Conservation (phyloP, 768 basidiomycete species). For the Naganishia friedmannii region DNA sequence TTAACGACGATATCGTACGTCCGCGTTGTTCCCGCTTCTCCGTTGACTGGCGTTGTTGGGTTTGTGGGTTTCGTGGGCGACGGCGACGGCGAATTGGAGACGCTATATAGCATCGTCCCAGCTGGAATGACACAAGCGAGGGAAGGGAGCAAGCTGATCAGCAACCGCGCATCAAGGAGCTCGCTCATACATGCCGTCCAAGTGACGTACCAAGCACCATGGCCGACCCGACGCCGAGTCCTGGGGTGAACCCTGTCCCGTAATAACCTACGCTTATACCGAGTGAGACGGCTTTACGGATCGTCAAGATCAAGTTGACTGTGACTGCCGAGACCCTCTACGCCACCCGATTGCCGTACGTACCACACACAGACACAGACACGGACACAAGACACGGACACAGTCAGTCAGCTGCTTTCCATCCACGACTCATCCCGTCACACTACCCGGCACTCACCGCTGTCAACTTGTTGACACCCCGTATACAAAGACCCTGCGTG, state of each 20-base stretch:
- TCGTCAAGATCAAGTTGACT: conserved; percentile 74
- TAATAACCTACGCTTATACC: conserved; percentile 84
- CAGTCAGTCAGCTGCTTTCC: background rate
- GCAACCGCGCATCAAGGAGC: background rate
- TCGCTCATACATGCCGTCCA: too few relatives aligned
- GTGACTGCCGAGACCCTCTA: conserved; percentile 75
- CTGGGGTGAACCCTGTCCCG: conserved; percentile 66
- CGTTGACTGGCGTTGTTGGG: too few relatives aligned
- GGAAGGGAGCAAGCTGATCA: too few relatives aligned
- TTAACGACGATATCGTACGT: conserved; percentile 17
- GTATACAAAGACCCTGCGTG: conserved; percentile 75
- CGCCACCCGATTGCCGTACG: too few relatives aligned
- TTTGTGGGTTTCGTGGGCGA: too few relatives aligned
- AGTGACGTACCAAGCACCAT: conserved; percentile 63
- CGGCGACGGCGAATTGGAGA: conserved; percentile 1
- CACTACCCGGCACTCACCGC: conserved; percentile 63
- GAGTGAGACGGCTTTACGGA: conserved; percentile 75
- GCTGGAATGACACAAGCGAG: background rate
- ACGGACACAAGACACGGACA: too few relatives aligned
- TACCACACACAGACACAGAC: too few relatives aligned
- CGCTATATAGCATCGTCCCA: conserved; percentile 22
- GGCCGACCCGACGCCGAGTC: conserved; percentile 64
- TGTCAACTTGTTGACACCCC: conserved; percentile 76
- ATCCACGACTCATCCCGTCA: too few relatives aligned
- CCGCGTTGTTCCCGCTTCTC: background rate